Percentiles rank a stretch among this genome's conserved stretches.
These are phyloP conservation scores for Zasmidium cellare DNA, from an alignment of 2,329 filamentous ascomycete genomes.

Conservation along the genomic window DNA sequence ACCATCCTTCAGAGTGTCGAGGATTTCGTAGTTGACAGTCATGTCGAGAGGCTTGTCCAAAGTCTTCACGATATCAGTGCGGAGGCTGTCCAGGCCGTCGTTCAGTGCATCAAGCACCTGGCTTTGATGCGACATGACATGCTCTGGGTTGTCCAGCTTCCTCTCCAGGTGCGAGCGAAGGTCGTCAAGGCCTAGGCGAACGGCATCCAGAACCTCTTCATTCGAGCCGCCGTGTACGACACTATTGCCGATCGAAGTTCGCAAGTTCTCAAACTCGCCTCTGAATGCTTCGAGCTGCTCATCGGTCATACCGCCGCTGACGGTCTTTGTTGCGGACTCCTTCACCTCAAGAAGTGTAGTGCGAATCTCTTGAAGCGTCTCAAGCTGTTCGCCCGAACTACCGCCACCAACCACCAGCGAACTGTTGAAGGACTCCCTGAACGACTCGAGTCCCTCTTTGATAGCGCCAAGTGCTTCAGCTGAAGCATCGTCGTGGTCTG, in stretches of 20 bases:
- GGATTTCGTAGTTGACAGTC: conserved; percentile 83
- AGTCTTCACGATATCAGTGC: conserved; percentile 72
- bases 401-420: conserved; percentile 39
- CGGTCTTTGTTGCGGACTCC: conserved; percentile 29
- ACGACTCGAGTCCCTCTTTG: conserved; percentile 43
- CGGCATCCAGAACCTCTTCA: conserved; percentile 51
- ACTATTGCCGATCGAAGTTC: conserved; percentile 41
- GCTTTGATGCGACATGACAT: conserved; percentile 50
- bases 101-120: conserved; percentile 63
- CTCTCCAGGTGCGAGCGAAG: conserved; percentile 51
- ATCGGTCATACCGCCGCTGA: conserved; percentile 38
- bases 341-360: conserved; percentile 41
- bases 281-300: conserved; percentile 56
- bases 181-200: conserved; percentile 52
- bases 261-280: conserved; percentile 52
- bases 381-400: conserved; percentile 25
- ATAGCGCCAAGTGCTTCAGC: conserved; percentile 44
- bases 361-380: conserved; percentile 28
- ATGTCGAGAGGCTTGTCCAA: conserved; percentile 78
- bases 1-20: conserved; percentile 83
- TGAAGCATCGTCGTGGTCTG: conserved; percentile 42
- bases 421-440: conserved; percentile 45
- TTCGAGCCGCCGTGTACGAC: conserved; percentile 43
- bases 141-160: conserved; percentile 56
- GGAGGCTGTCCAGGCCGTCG: conserved; percentile 72